Evolutionary conservation across 1,284 basidiomycete genomes (phyloP).

Genomic region (Melanopsichium pennsylvanicum): DNA sequence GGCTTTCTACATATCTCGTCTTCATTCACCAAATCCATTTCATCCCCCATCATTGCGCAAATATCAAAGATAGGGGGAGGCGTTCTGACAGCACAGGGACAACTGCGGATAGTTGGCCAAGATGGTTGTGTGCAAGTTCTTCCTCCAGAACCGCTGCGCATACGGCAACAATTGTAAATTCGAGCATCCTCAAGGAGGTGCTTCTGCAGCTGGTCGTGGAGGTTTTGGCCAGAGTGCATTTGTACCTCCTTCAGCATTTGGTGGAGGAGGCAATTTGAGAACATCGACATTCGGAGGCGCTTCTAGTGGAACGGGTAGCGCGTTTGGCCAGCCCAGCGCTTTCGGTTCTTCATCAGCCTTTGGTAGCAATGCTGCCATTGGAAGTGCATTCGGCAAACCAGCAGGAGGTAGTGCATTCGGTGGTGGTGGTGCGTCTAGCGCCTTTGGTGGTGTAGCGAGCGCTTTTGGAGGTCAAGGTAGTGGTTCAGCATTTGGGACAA

Average conservation of each 20-base stretch:
- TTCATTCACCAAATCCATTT: no score
- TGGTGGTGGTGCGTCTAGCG: conserved; percentile 6
- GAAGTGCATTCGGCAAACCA: conserved; percentile 17
- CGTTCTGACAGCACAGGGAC: no score
- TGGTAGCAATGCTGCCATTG: conserved; percentile 7
- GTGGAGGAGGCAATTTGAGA: conserved; percentile 2
- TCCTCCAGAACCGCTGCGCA: conserved; percentile 44
- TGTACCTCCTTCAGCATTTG: conserved; percentile 35
- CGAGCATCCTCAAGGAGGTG: conserved; percentile 40
- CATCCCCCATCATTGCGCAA: no score
- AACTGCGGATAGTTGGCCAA: no score
- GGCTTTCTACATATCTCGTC: no score
- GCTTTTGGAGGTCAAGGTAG: conserved; percentile 11
- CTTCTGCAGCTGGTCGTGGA: conserved; percentile 2
- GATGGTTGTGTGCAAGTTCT: conserved; percentile 53
- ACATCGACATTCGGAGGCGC: conserved; percentile 12
- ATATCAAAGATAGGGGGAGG: no score
- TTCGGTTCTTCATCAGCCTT: conserved; percentile 39
- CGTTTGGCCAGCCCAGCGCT: conserved; percentile 31
- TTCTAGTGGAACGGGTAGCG: conserved; percentile 6
- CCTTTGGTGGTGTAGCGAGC: conserved; percentile 9
- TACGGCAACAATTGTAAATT: conserved; percentile 55
- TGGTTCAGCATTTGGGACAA: conserved; percentile 3
- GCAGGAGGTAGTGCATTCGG: conserved; percentile 22
- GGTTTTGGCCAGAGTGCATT: conserved; percentile 43